Base-by-base conservation (phyloP, 1,139 yeast species). In the Nakaseomyces delphensis region DNA sequence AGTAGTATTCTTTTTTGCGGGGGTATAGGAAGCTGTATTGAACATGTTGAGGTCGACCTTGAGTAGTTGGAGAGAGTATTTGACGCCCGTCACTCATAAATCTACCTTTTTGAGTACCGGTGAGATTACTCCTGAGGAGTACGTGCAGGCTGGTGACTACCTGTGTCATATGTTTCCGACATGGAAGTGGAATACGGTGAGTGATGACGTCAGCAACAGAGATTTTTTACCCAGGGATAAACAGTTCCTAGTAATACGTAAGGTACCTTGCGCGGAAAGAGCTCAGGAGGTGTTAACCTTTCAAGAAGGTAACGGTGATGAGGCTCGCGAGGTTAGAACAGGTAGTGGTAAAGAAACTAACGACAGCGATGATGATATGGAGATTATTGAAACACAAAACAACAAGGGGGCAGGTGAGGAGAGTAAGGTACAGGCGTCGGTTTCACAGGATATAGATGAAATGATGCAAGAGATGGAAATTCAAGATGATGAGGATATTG, bases 121-220 rank as follows among this genome's bases (percentile, higher is more conserved):
- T 3, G 93, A 89, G 61, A 80, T 91, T 43, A 83, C 95, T 1
- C 97, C 97, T 2, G 95, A 84, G 46, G 96, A 89, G 61, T 89
- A 87, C 64, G 87, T 86, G 8, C 70, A 68, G 43, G 96, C 96
- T 4, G 96, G 97, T n/a, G 96, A 89, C 57, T 87, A 84, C 60
- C 67, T 91, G 47, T 91, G 81, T 29, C 79, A 77, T 63, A 84
- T 84, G 69, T 91, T 93, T 62, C 97, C 98, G 1, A 93, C 97
- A 0, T 91, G 99, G 98, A 77, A 79, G 50, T 91, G 99, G 98
- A 62, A 58, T 44, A 68, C 73, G 9, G 64, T 69, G 5, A 74
- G 73, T 53, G 68, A 70, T 45, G 73, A 65, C 43, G 40, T 54
- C 3, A 46, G 46, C 25, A 42, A 42, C 32, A 75, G 83, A 52